Evolutionary conservation across 805 yeast species (phyloP).

Genomic region (Ogataea corticis): DNA sequence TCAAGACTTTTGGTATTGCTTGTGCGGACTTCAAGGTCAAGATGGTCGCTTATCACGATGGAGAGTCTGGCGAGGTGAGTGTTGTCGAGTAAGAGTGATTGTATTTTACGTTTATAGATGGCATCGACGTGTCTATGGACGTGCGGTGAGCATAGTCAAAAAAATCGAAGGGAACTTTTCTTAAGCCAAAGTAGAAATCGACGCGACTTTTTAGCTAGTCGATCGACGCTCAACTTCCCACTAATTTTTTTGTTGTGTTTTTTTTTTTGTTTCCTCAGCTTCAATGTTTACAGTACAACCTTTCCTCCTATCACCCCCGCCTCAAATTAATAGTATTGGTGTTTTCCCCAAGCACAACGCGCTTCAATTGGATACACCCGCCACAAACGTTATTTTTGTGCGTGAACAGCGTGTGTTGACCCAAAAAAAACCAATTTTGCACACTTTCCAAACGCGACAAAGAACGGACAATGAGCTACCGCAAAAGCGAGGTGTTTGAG

Average conservation of each 20-base stretch:
- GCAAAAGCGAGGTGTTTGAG: slow-evolving; percentile 42
- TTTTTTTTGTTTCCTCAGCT: neutral
- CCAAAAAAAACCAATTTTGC: too few species aligned
- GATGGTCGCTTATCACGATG: slow-evolving; percentile 75
- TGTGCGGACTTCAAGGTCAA: slow-evolving; percentile 86
- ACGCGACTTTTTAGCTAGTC: too few species aligned
- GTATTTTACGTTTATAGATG: slow-evolving; percentile 2
- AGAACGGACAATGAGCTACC: slow-evolving; percentile 21
- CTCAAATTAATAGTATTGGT: too few species aligned
- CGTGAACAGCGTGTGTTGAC: too few species aligned
- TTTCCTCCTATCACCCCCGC: too few species aligned
- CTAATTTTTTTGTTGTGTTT: neutral
- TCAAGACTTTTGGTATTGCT: slow-evolving; percentile 95
- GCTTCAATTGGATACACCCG: too few species aligned
- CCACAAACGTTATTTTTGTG: too few species aligned
- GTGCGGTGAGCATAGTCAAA: too few species aligned
- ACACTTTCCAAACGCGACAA: neutral
- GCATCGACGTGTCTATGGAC: slow-evolving; percentile 9
- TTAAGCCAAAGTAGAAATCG: too few species aligned
- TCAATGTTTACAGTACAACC: slow-evolving; percentile 1
- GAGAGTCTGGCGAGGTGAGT: slow-evolving; percentile 44
- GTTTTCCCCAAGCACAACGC: too few species aligned
- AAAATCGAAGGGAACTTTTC: too few species aligned
- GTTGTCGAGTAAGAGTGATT: slow-evolving; percentile 1
- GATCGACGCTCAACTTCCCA: too few species aligned